Evolutionary conservation across 768 basidiomycete genomes (phyloP).

Genomic region (Leccinum boreale): DNA sequence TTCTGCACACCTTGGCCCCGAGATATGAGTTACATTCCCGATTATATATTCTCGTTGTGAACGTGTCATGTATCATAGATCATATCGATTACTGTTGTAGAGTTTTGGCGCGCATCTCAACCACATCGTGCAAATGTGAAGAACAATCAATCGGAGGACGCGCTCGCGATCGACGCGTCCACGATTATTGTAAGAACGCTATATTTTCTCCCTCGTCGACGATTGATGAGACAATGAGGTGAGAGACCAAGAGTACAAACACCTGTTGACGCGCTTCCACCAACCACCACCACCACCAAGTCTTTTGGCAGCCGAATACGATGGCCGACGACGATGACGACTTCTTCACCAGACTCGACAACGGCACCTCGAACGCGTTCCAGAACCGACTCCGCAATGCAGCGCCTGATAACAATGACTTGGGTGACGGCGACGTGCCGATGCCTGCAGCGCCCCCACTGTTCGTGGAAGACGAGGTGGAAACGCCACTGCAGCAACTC

Average conservation of each 20-base stretch:
- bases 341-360: constrained; percentile 29
- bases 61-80: constrained; percentile 6
- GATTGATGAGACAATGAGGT: not conserved
- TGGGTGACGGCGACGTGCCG: constrained; percentile 18
- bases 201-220: not conserved
- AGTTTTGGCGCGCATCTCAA: not conserved
- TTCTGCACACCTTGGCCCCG: not conserved
- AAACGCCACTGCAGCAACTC: constrained; percentile 65
- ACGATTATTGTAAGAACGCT: not conserved
- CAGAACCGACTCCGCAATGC: constrained; percentile 38
- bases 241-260: not conserved
- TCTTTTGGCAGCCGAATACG: not conserved
- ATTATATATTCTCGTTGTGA: not conserved
- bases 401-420: constrained; percentile 24
- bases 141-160: not conserved
- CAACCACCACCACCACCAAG: no score
- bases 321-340: constrained; percentile 17
- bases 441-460: constrained; percentile 29
- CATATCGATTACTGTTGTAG: constrained; percentile 5
- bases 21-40: not conserved
- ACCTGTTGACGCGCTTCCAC: not conserved
- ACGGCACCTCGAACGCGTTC: constrained; percentile 17
- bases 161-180: not conserved
- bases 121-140: not conserved
- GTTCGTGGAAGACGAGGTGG: constrained; percentile 37